Percentiles rank a stretch among this genome's conserved stretches.
Conservation (phyloP, 2,329 filamentous ascomycete species). For the Neocatenulostroma microsporum region DNA sequence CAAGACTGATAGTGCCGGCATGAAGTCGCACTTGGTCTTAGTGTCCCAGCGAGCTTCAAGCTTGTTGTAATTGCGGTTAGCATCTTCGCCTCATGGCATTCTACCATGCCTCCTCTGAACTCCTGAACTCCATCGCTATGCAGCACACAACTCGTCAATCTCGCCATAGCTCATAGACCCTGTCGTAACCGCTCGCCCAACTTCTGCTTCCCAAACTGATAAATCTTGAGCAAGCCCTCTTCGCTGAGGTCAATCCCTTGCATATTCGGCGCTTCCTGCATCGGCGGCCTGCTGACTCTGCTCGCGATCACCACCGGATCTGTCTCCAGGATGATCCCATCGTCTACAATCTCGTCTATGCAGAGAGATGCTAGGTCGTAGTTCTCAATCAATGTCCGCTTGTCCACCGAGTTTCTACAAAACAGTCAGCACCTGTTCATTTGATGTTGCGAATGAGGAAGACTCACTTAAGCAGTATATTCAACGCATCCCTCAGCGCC, state of each 20-base stretch:
- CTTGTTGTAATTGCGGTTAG: too few species aligned
- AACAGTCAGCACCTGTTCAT: slow-evolving; percentile 11
- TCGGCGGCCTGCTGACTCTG: slow-evolving; percentile 83
- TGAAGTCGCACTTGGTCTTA: too few species aligned
- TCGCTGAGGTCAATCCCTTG: slow-evolving; percentile 94
- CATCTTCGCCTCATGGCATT: too few species aligned
- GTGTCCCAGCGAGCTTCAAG: too few species aligned
- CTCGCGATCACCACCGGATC: slow-evolving; percentile 91
- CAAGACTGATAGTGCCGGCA: too few species aligned
- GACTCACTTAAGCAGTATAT: slow-evolving; percentile 80
- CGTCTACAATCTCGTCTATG: slow-evolving; percentile 91
- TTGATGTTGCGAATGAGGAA: slow-evolving; percentile 1
- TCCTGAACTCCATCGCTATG: slow-evolving; percentile 16
- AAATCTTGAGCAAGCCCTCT: slow-evolving; percentile 87
- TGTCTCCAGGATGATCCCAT: slow-evolving; percentile 94
- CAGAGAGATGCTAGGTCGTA: slow-evolving; percentile 92
- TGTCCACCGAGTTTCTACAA: slow-evolving; percentile 83
- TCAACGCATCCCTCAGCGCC: slow-evolving; percentile 80
- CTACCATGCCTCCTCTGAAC: too few species aligned
- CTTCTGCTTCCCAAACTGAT: slow-evolving; percentile 88
- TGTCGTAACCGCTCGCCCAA: slow-evolving; percentile 85
- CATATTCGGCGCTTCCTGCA: slow-evolving; percentile 77
- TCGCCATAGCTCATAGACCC: slow-evolving; percentile 50
- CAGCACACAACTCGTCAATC: neutral
- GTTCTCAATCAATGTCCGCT: slow-evolving; percentile 96